Percentiles rank a stretch among this genome's conserved stretches.
Evolutionary conservation across 2,329 filamentous ascomycete species (phyloP).

Genomic region (Scopulariopsis brevicaulis): DNA sequence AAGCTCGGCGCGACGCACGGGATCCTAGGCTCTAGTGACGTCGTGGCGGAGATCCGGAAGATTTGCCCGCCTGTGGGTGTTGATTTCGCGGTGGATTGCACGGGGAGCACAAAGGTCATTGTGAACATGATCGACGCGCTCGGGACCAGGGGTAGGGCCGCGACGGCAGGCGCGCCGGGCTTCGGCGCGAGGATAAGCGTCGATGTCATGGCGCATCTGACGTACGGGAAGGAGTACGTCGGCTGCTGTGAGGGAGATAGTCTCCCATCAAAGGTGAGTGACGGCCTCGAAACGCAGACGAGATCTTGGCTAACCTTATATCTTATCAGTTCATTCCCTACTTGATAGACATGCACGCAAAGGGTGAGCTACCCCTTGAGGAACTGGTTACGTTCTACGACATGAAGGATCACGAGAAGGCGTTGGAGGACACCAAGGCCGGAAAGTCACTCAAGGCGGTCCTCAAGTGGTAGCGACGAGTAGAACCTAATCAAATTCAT

Average conservation of each 20-base stretch:
- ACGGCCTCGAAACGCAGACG: neutral
- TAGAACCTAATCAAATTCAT: neutral
- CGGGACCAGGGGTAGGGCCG: conserved; percentile 13
- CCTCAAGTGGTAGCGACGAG: conserved; percentile 14
- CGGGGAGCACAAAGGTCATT: conserved; percentile 24
- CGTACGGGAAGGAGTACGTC: conserved; percentile 15
- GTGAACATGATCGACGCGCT: conserved; percentile 33
- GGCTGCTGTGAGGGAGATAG: conserved; percentile 16
- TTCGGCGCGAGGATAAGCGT: conserved; percentile 10
- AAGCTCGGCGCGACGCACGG: conserved; percentile 20
- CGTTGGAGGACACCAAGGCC: conserved; percentile 16
- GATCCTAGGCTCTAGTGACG: conserved; percentile 13
- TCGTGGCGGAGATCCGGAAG: conserved; percentile 15
- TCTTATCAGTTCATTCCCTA: conserved; percentile 17
- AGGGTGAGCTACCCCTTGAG: conserved; percentile 20
- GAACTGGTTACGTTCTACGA: conserved; percentile 18
- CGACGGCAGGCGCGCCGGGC: conserved; percentile 15
- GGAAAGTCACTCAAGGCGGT: conserved; percentile 21
- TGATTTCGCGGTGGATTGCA: conserved; percentile 19
- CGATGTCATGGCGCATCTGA: conserved; percentile 14
- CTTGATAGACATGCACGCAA: conserved; percentile 19
- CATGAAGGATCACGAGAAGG: conserved; percentile 15
- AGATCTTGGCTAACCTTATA: neutral
- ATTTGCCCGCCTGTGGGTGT: conserved; percentile 14
- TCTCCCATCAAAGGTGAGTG: conserved; percentile 12